Conservation (phyloP, 371 early-diverging fungal species). For the Syncephalastrum sp. region DNA sequence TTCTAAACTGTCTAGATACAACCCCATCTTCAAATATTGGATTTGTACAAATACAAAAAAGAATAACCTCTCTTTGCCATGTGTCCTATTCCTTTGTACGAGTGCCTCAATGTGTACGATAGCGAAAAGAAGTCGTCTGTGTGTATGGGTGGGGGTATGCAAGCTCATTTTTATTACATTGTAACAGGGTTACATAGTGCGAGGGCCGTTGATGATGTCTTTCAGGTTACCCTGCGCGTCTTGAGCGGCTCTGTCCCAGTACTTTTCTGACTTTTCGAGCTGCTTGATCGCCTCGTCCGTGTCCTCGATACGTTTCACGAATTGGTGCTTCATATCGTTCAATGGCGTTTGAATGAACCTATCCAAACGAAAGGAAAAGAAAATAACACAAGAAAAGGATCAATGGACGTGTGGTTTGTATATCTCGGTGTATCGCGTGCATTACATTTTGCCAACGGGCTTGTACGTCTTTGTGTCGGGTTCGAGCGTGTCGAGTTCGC, state of each 20-base stretch:
- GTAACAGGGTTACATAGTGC: slow-evolving; percentile 31
- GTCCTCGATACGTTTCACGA: slow-evolving; percentile 44
- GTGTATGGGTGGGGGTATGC: not conserved
- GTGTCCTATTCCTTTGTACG: not conserved
- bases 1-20: slow-evolving; percentile 50
- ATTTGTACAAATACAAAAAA: slow-evolving; percentile 9
- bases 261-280: slow-evolving; percentile 74
- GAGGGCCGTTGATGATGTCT: slow-evolving; percentile 61
- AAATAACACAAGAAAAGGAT: not conserved
- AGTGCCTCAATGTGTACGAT: no score
- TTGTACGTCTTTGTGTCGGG: slow-evolving; percentile 63
- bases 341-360: slow-evolving; percentile 71
- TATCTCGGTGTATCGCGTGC: no score
- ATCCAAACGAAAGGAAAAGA: not conserved
- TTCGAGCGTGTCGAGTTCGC: slow-evolving; percentile 65
- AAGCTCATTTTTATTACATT: slow-evolving; percentile 8
- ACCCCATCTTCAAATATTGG: slow-evolving; percentile 2
- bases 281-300: slow-evolving; percentile 58
- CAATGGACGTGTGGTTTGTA: not conserved
- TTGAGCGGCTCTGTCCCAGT: slow-evolving; percentile 64
- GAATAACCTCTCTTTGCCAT: slow-evolving; percentile 7
- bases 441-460: slow-evolving; percentile 78
- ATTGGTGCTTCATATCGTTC: slow-evolving; percentile 52
- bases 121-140: not conserved
- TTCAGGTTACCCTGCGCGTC: slow-evolving; percentile 70